Evolutionary conservation across 306 rosid species (phyloP).

Genomic region (Cicer yamashitae): DNA sequence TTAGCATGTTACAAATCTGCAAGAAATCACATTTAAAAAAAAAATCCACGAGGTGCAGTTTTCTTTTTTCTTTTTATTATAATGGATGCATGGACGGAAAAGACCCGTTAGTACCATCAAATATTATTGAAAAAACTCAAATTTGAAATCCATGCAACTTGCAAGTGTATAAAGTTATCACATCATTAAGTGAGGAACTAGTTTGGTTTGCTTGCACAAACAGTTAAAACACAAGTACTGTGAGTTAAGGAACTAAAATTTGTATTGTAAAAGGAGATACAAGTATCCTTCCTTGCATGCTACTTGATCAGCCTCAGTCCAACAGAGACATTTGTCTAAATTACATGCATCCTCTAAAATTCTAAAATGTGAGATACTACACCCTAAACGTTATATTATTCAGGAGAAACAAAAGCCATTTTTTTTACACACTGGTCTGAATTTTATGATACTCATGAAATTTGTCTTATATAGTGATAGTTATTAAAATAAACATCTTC

Average conservation of each 20-base stretch:
- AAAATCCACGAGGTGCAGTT: slow-evolving; percentile 18
- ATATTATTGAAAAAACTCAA: slow-evolving; percentile 7
- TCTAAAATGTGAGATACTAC: slow-evolving; percentile 8
- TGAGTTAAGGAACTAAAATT: background rate
- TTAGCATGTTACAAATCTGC: slow-evolving; percentile 90
- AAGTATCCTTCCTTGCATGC: slow-evolving; percentile 24
- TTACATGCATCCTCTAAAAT: slow-evolving; percentile 3
- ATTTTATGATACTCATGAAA: slow-evolving; percentile 6
- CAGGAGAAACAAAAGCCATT: slow-evolving; percentile 6
- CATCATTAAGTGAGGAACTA: background rate
- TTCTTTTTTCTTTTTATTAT: background rate
- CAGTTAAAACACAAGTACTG: background rate
- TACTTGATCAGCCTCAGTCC: slow-evolving; percentile 28
- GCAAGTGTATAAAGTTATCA: slow-evolving; percentile 31
- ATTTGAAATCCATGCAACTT: slow-evolving; percentile 27
- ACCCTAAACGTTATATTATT: background rate
- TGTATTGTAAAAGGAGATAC: slow-evolving; percentile 10
- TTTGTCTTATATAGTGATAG: slow-evolving; percentile 10
- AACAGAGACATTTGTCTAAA: slow-evolving; percentile 25
- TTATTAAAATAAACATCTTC: background rate
- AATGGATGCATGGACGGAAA: slow-evolving; percentile 26
- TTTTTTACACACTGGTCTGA: slow-evolving; percentile 15
- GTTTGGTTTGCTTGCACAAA: slow-evolving; percentile 17
- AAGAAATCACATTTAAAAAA: slow-evolving; percentile 26
- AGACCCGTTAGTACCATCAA: background rate